phyloP scores from a whole-genome alignment of 441 rosid genomes.

The Omphalea diandra region DNA sequence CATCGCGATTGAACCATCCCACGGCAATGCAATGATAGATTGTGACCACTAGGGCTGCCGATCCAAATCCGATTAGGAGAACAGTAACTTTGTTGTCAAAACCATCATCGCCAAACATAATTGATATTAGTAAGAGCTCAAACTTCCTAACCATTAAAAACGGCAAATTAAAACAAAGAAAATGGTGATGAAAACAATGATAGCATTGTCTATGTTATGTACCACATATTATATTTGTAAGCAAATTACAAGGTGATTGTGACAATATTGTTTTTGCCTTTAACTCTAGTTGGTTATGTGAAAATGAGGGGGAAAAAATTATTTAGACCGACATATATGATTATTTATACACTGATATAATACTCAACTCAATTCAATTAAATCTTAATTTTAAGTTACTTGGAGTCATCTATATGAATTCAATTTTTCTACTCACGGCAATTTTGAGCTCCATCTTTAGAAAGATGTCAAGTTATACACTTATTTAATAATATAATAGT shows the following conservation, averaged over 20 bases:
- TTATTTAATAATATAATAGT: too few species aligned
- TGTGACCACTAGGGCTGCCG: constrained; percentile 32
- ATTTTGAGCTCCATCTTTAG: too few species aligned
- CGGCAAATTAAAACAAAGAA: constrained; percentile 4
- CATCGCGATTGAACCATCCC: constrained; percentile 26
- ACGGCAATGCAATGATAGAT: constrained; percentile 42
- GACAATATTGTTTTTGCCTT: too few species aligned
- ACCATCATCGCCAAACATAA: constrained; percentile 23
- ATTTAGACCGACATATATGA: too few species aligned
- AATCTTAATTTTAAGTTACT: too few species aligned
- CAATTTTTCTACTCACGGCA: too few species aligned
- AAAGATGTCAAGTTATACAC: too few species aligned
- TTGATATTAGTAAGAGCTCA: neutral
- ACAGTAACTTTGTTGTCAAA: constrained; percentile 12
- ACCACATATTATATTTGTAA: neutral
- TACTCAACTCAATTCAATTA: too few species aligned
- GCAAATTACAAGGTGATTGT: neutral
- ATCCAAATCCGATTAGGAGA: constrained; percentile 31
- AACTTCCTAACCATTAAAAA: neutral
- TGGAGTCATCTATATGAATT: too few species aligned
- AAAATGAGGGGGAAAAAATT: too few species aligned
- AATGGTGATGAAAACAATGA: constrained; percentile 24
- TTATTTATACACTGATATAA: too few species aligned
- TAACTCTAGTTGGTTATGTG: neutral
- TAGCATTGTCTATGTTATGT: constrained; percentile 1